Evolutionary conservation across 2,329 filamentous ascomycete genomes (phyloP).

Genomic region (Alternaria arbusti): DNA sequence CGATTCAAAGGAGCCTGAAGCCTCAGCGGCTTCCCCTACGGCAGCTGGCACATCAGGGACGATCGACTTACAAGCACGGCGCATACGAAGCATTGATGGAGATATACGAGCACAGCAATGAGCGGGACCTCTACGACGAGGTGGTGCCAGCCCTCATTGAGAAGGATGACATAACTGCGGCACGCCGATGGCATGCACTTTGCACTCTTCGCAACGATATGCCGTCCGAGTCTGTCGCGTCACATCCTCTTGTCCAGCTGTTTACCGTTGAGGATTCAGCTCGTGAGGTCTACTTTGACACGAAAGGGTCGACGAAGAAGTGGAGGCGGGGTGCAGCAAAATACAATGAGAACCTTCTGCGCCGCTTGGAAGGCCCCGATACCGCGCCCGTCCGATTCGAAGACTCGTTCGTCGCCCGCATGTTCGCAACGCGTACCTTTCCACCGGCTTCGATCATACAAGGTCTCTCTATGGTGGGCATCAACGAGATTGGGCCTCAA

Average conservation of each 20-base stretch:
- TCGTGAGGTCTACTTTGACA: slow-evolving; percentile 9
- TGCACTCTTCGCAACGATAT: slow-evolving; percentile 47
- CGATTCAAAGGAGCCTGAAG: slow-evolving; percentile 30
- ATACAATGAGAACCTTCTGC: slow-evolving; percentile 43
- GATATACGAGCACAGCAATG: slow-evolving; percentile 48
- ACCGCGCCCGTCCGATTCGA: slow-evolving; percentile 54
- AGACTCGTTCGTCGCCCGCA: slow-evolving; percentile 76
- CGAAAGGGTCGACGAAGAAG: slow-evolving; percentile 7
- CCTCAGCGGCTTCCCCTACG: slow-evolving; percentile 35
- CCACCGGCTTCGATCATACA: slow-evolving; percentile 74
- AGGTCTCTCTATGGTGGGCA: slow-evolving; percentile 72
- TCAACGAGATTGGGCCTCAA: slow-evolving; percentile 74
- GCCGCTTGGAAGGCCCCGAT: slow-evolving; percentile 48
- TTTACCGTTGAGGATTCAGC: slow-evolving; percentile 36
- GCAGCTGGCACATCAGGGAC: slow-evolving; percentile 19
- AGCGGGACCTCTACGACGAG: slow-evolving; percentile 51
- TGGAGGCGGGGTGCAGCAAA: slow-evolving; percentile 11
- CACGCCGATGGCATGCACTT: slow-evolving; percentile 50
- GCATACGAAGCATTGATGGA: slow-evolving; percentile 38
- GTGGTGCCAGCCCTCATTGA: slow-evolving; percentile 46
- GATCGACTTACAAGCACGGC: slow-evolving; percentile 11
- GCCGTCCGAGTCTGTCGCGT: slow-evolving; percentile 44
- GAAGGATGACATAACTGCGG: slow-evolving; percentile 26
- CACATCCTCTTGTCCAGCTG: slow-evolving; percentile 35
- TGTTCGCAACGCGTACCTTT: slow-evolving; percentile 80